Percentiles rank a stretch among this genome's conserved stretches.
phyloP scores from a whole-genome alignment of 2,329 filamentous ascomycete species.

The Pochonia chlamydosporia region DNA sequence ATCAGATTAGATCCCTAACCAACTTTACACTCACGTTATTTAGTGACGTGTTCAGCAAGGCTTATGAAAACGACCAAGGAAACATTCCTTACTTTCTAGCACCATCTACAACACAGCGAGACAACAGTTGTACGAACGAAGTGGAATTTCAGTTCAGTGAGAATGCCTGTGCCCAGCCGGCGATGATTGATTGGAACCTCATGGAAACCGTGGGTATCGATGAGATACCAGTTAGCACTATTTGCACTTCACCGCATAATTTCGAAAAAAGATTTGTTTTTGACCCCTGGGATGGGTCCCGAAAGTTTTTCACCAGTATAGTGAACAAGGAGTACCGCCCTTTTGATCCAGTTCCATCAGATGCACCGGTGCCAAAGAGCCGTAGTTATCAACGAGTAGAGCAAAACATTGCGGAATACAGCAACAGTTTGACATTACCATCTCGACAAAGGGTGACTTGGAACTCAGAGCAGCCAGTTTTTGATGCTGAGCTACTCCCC shows the following conservation, averaged over 20 bases:
- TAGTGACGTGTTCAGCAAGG: conserved; percentile 83
- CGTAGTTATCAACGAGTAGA: conserved; percentile 32
- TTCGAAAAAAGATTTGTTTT: conserved; percentile 48
- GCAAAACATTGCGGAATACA: conserved; percentile 75
- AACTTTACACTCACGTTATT: conserved; percentile 73
- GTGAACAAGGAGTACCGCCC: conserved; percentile 55
- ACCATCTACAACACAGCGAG: conserved; percentile 35
- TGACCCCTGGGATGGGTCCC: conserved; percentile 57
- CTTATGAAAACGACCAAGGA: conserved; percentile 56
- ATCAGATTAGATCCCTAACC: conserved; percentile 51
- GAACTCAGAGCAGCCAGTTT: conserved; percentile 70
- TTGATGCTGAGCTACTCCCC: conserved; percentile 67
- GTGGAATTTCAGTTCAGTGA: no score
- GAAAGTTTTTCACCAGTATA: conserved; percentile 51
- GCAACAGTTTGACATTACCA: conserved; percentile 66
- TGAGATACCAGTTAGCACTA: neutral
- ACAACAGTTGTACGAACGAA: neutral
- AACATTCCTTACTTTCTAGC: conserved; percentile 81
- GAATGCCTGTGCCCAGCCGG: neutral
- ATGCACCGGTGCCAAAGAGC: conserved; percentile 42
- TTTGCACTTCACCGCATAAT: neutral
- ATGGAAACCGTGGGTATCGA: conserved; percentile 35
- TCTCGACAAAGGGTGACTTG: conserved; percentile 45
- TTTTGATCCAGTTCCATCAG: conserved; percentile 57
- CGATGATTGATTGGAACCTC: conserved; percentile 55